Conservation (phyloP, 495 filamentous ascomycete genomes). For the Apiosordaria backusii region DNA sequence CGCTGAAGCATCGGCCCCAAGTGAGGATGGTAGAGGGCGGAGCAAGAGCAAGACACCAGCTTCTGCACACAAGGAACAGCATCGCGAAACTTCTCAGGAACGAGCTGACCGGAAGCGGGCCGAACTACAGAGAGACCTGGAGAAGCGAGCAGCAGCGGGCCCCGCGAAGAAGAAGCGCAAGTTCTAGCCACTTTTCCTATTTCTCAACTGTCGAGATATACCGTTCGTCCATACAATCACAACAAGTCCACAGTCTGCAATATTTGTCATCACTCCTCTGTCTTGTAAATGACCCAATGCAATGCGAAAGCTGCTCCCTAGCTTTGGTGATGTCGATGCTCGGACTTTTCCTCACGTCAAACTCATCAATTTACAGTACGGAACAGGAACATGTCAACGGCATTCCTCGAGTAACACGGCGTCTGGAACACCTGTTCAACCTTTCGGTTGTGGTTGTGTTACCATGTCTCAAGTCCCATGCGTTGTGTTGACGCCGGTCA, state of each 20-base stretch:
- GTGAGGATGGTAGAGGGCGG: constrained; percentile 22
- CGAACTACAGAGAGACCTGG: constrained; percentile 62
- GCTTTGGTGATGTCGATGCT: too few species aligned
- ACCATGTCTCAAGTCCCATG: constrained; percentile 28
- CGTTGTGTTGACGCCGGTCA: constrained; percentile 9
- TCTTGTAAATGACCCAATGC: background rate
- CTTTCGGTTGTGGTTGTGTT: constrained; percentile 12
- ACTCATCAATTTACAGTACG: background rate
- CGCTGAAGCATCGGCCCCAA: constrained; percentile 10
- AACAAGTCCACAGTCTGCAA: background rate
- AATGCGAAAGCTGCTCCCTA: background rate
- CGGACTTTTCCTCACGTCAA: background rate
- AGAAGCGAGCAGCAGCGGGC: constrained; percentile 58
- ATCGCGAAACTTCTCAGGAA: constrained; percentile 48
- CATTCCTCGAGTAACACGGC: constrained; percentile 62
- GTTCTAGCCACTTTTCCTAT: constrained; percentile 37
- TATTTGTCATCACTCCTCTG: background rate
- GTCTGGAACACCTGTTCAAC: constrained; percentile 59
- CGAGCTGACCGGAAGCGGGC: constrained; percentile 60
- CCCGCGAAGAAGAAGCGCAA: constrained; percentile 67
- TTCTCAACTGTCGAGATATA: background rate
- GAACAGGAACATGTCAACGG: constrained; percentile 31
- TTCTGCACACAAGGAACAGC: constrained; percentile 11
- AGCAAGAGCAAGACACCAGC: constrained; percentile 19
- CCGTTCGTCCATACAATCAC: background rate